These are phyloP conservation scores for Suillus luteus DNA, from an alignment of 768 basidiomycete genomes.

Conservation along the genomic window DNA sequence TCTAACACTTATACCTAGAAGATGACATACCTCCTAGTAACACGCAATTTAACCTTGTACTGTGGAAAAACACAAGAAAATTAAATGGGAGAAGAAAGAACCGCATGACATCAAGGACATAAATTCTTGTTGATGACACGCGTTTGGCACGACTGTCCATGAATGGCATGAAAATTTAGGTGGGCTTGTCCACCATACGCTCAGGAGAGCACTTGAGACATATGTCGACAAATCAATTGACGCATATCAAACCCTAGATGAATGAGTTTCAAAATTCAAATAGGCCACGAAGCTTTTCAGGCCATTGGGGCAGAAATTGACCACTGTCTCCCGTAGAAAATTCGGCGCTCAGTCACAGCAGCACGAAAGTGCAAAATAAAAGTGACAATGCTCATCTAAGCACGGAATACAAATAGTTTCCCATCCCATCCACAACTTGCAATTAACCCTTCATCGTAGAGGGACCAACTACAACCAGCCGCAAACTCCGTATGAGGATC, in stretches of 20 bases:
- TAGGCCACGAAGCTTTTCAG: neutral
- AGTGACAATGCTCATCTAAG: conserved; percentile 1
- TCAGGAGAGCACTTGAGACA: neutral
- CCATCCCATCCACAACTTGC: conserved; percentile 95
- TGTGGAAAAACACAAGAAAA: neutral
- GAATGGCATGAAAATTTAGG: neutral
- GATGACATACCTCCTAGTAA: neutral
- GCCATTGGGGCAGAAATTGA: neutral
- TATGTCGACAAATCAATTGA: neutral
- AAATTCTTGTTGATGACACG: neutral
- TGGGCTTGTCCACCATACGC: neutral
- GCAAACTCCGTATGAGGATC: conserved; percentile 95
- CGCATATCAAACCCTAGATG: neutral
- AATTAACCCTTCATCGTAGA: conserved; percentile 84
- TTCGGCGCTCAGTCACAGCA: neutral
- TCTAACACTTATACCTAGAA: neutral
- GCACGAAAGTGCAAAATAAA: neutral
- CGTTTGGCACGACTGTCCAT: neutral
- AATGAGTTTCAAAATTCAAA: neutral
- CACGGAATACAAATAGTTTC: conserved; percentile 74
- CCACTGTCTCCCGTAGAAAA: neutral
- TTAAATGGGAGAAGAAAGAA: neutral
- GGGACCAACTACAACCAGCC: conserved; percentile 88
- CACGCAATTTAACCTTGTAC: neutral
- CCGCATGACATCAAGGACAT: neutral